Conservation (phyloP, 805 yeast genomes). For the Helenozyma rhizophorensis region DNA sequence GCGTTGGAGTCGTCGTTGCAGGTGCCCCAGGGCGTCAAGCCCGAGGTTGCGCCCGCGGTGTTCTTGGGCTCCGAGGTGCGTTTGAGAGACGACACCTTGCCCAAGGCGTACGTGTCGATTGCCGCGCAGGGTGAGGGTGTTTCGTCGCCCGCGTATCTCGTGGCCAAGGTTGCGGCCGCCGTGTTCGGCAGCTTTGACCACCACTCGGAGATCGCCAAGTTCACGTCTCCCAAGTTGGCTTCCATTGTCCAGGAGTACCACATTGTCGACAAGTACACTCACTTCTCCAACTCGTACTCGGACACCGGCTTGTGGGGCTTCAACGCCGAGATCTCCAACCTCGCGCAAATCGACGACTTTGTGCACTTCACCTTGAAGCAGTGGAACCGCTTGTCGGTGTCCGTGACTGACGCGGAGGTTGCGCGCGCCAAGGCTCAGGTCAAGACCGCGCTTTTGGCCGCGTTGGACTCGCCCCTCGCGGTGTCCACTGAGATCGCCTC, state of each 20-base stretch:
- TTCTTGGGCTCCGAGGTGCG: slow-evolving; percentile 86
- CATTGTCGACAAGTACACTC: slow-evolving; percentile 65
- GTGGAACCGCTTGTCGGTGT: slow-evolving; percentile 80
- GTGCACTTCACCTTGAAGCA: slow-evolving; percentile 78
- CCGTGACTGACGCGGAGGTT: slow-evolving; percentile 73
- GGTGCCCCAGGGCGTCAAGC: slow-evolving; percentile 49
- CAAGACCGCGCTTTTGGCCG: slow-evolving; percentile 57
- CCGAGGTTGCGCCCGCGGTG: slow-evolving; percentile 46
- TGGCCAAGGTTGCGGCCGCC: slow-evolving; percentile 70
- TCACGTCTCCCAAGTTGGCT: slow-evolving; percentile 63
- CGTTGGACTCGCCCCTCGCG: slow-evolving; percentile 45
- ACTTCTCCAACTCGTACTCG: slow-evolving; percentile 68
- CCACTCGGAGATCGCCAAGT: slow-evolving; percentile 46
- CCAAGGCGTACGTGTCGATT: slow-evolving; percentile 72
- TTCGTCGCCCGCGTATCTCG: slow-evolving; percentile 59
- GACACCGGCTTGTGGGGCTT: slow-evolving; percentile 86
- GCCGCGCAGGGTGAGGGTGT: slow-evolving; percentile 71
- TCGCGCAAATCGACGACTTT: slow-evolving; percentile 64
- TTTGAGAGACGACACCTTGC: slow-evolving; percentile 83
- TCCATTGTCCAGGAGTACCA: slow-evolving; percentile 67
- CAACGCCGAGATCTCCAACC: slow-evolving; percentile 59
- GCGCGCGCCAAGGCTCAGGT: slow-evolving; percentile 70
- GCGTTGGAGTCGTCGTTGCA: slow-evolving; percentile 51
- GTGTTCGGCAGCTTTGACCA: slow-evolving; percentile 53
- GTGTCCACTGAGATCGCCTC: slow-evolving; percentile 56